Evolutionary conservation across 495 filamentous ascomycete genomes (phyloP).

Genomic region (Annulohypoxylon stygium): DNA sequence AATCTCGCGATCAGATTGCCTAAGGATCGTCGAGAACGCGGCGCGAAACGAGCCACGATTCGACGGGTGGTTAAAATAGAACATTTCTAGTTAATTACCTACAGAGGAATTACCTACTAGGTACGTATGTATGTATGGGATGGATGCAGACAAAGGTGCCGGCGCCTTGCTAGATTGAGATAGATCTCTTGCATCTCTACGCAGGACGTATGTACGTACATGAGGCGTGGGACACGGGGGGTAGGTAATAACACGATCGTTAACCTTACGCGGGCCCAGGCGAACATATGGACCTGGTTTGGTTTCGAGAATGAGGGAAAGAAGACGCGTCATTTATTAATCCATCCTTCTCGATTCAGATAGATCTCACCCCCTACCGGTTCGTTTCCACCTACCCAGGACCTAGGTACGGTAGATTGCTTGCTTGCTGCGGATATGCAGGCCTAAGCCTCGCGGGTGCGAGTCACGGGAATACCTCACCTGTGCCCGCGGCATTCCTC

Average conservation of each 20-base stretch:
- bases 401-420: background rate
- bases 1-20: constrained; percentile 42
- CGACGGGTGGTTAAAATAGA: constrained; percentile 37
- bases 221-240: background rate
- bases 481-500: background rate
- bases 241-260: background rate
- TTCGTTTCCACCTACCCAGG: background rate
- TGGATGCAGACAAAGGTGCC: background rate
- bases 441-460: background rate
- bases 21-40: constrained; percentile 28
- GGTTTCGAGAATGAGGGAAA: constrained; percentile 20
- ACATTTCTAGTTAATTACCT: background rate
- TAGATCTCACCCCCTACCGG: constrained; percentile 3
- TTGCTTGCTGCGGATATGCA: background rate
- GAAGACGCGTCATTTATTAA: background rate
- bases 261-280: background rate
- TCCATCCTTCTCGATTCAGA: constrained; percentile 31
- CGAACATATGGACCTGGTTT: background rate
- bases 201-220: background rate
- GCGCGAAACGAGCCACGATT: constrained; percentile 29
- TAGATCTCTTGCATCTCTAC: background rate
- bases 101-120: too few species aligned
- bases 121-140: too few species aligned
- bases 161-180: background rate
- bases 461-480: constrained; percentile 12